Evolutionary conservation across 1,284 basidiomycete species (phyloP), one percentile per base, ranked within the genome.

Genomic region (Schizophyllum amplum): DNA sequence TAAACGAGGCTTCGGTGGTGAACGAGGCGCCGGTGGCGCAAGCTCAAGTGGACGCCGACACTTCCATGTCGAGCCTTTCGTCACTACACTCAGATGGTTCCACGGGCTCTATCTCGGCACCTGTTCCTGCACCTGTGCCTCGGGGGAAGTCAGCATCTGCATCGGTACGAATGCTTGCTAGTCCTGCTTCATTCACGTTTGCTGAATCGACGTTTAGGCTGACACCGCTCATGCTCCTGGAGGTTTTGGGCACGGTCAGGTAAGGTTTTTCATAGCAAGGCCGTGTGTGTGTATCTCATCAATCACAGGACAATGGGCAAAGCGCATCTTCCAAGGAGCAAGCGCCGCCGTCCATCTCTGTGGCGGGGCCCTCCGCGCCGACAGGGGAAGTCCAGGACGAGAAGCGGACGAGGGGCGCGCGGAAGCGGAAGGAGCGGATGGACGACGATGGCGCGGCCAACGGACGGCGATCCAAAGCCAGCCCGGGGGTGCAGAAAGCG

Each of bases 381-480:
- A 42, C 33, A 17, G 13, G 17, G 33, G 33, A 17, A 13, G 33
- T 17, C 13, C 33, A 42, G 33, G 33, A 42, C 33, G 33, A 42
- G 33, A 42, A 42, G 33, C 11, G 17, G 55, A 70, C 73, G 57
- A 75, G 75, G 60, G 67, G 75, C 56, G 73, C 75, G 26, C 69
- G 72, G 57, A 79, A 79, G 64, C 67, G 77, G 53, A 80, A 80
- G 61, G 71, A 71, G 49, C 70, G 73, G 61, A 76, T 77, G 9
- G 77, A 78, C 23, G 66, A 67, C 23, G 54, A 59, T 7, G 55
- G 55, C 6, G 23, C 23, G 4, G 56, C 57, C 25, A 33, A 51
- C 9, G 26, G 15, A 2, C 51, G 53, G 33, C 57, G 54, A 24
- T 13, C 58, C 54, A 62, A 60, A 56, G 60, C 57, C 23, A 59